A percentile compares a stretch with the other conserved stretches of the same genome.
These are phyloP conservation scores for Inosperma sp. DNA, from an alignment of 768 basidiomycete genomes.

Conservation along the genomic window DNA sequence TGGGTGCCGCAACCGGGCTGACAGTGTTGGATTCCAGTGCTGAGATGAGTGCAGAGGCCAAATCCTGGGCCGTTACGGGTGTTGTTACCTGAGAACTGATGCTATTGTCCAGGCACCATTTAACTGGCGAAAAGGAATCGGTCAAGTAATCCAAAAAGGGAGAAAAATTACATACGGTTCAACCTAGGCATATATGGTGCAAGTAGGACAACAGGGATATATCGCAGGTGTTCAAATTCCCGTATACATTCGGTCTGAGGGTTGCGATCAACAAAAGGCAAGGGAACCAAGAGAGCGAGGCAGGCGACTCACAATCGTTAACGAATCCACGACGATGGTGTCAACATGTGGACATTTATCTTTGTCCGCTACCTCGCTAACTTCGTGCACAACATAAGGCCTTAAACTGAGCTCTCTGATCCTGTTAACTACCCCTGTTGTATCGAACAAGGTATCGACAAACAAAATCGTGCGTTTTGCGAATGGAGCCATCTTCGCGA, in stretches of 20 bases:
- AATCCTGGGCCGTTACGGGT: constrained; percentile 82
- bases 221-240: constrained; percentile 90
- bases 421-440: constrained; percentile 67
- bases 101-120: constrained; percentile 96
- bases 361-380: constrained; percentile 79
- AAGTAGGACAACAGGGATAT: constrained; percentile 92
- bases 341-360: constrained; percentile 85
- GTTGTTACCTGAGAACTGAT: constrained; percentile 94
- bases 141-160: constrained; percentile 3
- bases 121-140: constrained; percentile 46
- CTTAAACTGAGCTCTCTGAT: constrained; percentile 77
- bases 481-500: constrained; percentile 82
- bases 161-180: constrained; percentile 50
- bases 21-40: constrained; percentile 95
- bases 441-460: constrained; percentile 79
- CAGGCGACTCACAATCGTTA: constrained; percentile 60
- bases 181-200: constrained; percentile 73
- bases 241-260: constrained; percentile 81
- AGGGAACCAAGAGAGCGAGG: background rate
- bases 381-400: constrained; percentile 69
- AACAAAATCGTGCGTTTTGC: constrained; percentile 85
- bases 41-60: constrained; percentile 87
- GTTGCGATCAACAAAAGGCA: constrained; percentile 2
- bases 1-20: constrained; percentile 79
- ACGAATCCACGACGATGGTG: constrained; percentile 91